Evolutionary conservation across 2,329 filamentous ascomycete genomes (phyloP), one percentile per base, ranked within the genome.

Genomic region (Xylariaceae sp.): DNA sequence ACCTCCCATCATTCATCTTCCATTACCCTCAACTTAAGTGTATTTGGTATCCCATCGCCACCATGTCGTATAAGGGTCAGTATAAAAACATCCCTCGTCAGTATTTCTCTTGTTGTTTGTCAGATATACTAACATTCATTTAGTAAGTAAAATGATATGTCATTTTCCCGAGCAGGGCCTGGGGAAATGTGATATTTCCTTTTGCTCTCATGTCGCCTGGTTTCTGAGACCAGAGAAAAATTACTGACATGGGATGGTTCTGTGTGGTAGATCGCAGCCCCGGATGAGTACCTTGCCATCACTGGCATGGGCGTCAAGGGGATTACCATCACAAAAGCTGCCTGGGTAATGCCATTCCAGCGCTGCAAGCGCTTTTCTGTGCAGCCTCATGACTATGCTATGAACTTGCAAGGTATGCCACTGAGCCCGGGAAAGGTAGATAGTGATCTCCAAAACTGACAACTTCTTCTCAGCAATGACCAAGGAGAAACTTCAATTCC

Each of bases 261-360:
- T 79, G 75, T 64, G n/a, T n/a, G n/a, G n/a, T n/a, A n/a, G n/a
- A 77, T 89, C 54, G 84, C 86, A 21, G 79, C 80, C 47, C 83
- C 86, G 23, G 86, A 89, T 68, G 80, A 89, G 69, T 94, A 93
- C 75, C 85, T 94, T 67, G 88, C 88, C 74, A 80, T 93, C 57
- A 93, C 88, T 57, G 88, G 89, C 69, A 83, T 83, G 68, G 82
- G 84, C 54, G 77, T 95, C 57, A 74, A 82, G 35, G 83, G 77
- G 59, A 80, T 94, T 57, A 79, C 80, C 55, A 90, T 94, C 65
- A 82, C 79, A 61, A 95, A 94, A 69, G 85, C 88, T 54, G 76
- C 83, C 44, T 82, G 85, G 70, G 75, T 89, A 16, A 77, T 75
- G 67, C 86, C 86, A 44, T 80, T 87, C 52, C 86, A 91, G 67